A percentile compares a stretch with the other conserved stretches of the same genome.
Evolutionary conservation across 345 rosid genomes (phyloP).

Genomic region (Sonneratia alba): DNA sequence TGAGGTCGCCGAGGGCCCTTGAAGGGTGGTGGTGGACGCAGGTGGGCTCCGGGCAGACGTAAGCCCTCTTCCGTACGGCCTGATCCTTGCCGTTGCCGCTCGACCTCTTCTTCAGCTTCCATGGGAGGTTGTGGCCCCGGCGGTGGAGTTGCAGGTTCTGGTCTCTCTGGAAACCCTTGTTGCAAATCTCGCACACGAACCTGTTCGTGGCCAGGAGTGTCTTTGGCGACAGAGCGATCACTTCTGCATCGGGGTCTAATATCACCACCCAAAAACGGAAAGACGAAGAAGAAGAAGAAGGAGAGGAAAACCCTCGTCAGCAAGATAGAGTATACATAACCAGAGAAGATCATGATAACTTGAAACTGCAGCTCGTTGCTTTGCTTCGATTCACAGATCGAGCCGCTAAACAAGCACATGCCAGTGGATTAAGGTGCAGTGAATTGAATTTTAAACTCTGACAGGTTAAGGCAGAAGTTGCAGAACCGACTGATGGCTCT

Average conservation of each 20-base stretch:
- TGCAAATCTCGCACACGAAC: conserved; percentile 92
- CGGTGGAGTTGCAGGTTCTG: conserved; percentile 93
- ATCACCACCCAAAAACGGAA: background rate
- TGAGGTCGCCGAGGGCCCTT: conserved; percentile 88
- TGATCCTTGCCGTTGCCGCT: conserved; percentile 22
- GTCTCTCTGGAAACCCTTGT: conserved; percentile 90
- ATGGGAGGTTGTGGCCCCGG: conserved; percentile 93
- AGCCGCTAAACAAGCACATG: background rate
- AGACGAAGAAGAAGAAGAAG: background rate
- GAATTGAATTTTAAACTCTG: background rate
- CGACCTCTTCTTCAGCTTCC: conserved; percentile 83
- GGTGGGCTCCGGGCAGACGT: conserved; percentile 66
- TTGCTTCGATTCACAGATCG: background rate
- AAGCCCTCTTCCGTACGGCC: conserved; percentile 42
- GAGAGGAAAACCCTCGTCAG: background rate
- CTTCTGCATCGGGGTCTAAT: conserved; percentile 84
- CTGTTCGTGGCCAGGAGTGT: conserved; percentile 75
- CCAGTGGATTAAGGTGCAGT: background rate
- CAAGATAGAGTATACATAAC: background rate
- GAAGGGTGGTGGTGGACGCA: conserved; percentile 94
- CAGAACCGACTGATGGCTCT: background rate
- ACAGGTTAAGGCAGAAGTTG: too few relatives aligned
- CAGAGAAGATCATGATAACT: background rate
- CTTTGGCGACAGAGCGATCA: conserved; percentile 80
- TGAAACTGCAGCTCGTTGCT: background rate